Evolutionary conservation across 2,329 filamentous ascomycete genomes (phyloP).

Genomic region (Pseudogymnoascus sp.): DNA sequence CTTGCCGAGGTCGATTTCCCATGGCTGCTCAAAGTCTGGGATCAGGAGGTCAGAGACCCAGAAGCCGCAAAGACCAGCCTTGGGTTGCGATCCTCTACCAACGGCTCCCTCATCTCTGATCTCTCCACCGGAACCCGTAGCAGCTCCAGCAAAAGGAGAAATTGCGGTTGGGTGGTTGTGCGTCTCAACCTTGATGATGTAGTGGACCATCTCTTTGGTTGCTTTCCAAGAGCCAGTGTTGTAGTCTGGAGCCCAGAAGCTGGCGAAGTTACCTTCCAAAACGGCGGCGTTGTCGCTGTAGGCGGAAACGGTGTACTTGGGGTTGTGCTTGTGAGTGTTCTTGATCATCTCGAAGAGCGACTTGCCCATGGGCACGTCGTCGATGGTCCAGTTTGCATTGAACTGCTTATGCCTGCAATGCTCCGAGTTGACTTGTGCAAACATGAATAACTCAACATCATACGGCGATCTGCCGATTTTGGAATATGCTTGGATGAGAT

Average conservation of each 20-base stretch:
- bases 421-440: slow-evolving; percentile 97
- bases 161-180: slow-evolving; percentile 97
- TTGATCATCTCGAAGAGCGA: slow-evolving; percentile 94
- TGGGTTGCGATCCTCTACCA: slow-evolving; percentile 83
- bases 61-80: slow-evolving; percentile 86
- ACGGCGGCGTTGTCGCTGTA: slow-evolving; percentile 99
- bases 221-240: slow-evolving; percentile 81
- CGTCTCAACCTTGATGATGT: slow-evolving; percentile 91
- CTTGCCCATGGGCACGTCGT: slow-evolving; percentile 70
- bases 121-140: slow-evolving; percentile 90
- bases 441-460: slow-evolving; percentile 98
- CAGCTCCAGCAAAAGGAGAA: slow-evolving; percentile 84
- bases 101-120: slow-evolving; percentile 94
- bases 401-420: slow-evolving; percentile 80
- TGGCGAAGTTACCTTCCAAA: slow-evolving; percentile 62
- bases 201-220: slow-evolving; percentile 78
- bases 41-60: slow-evolving; percentile 93
- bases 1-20: slow-evolving; percentile 86
- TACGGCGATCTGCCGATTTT: slow-evolving; percentile 58
- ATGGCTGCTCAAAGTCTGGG: slow-evolving; percentile 72
- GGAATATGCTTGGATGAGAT: slow-evolving; percentile 79
- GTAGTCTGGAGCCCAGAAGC: slow-evolving; percentile 82
- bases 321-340: slow-evolving; percentile 80
- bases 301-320: slow-evolving; percentile 80
- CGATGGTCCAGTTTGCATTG: slow-evolving; percentile 94